Percentiles rank a stretch among this genome's conserved stretches.
phyloP scores from a whole-genome alignment of 1,139 yeast genomes.

The Pichia sp. region DNA sequence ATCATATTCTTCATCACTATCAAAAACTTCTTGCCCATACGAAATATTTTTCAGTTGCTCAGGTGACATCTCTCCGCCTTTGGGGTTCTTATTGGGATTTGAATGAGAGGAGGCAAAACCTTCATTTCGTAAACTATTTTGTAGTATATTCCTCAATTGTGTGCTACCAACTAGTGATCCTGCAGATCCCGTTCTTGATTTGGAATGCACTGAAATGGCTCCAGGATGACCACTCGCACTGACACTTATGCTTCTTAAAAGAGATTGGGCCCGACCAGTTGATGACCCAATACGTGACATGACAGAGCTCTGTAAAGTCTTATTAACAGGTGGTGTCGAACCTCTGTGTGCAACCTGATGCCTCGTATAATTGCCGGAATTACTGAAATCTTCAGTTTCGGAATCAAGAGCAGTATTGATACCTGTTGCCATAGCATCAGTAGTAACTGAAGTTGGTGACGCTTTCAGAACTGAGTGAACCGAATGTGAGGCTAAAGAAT shows the following conservation, averaged over 20 bases:
- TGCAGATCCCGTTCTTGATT: constrained; percentile 10
- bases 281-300: too few relatives aligned
- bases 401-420: background rate
- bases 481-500: constrained; percentile 9
- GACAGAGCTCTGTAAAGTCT: too few relatives aligned
- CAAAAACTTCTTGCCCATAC: constrained; percentile 43
- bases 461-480: constrained; percentile 18
- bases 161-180: constrained; percentile 6
- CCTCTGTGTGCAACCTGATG: too few relatives aligned
- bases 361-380: too few relatives aligned
- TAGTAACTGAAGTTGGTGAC: constrained; percentile 4
- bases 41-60: constrained; percentile 25
- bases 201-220: background rate
- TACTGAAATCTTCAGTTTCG: too few relatives aligned
- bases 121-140: constrained; percentile 6
- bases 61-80: constrained; percentile 5
- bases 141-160: constrained; percentile 5
- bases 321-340: too few relatives aligned
- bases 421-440: constrained; percentile 3
- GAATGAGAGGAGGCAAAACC: background rate
- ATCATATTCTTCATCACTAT: constrained; percentile 32
- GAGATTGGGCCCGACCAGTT: constrained; percentile 7
- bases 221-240: constrained; percentile 1
- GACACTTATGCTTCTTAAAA: constrained; percentile 7
- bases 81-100: background rate